Evolutionary conservation across 2,329 filamentous ascomycete genomes (phyloP), one percentile per base, ranked within the genome.

Genomic region (Keithomyces neogunnii): DNA sequence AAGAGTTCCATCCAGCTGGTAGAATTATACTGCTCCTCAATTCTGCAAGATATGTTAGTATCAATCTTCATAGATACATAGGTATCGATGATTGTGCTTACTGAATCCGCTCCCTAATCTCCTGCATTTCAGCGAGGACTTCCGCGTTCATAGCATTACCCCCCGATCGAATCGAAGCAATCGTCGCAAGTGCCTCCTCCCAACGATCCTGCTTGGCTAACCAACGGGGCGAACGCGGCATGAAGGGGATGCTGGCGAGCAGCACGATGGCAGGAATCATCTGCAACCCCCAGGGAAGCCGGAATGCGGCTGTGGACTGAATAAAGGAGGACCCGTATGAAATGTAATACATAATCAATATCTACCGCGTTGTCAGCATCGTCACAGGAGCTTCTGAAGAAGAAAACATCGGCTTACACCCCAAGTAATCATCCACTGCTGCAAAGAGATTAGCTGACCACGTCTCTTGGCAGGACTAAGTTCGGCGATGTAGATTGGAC

Each of bases 291-390:
- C 81, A 85, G n/a, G 82, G 79, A 1, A 81, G 71, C 39, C 81
- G 69, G 71, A 84, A 86, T 2, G 80, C 76, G 5, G 76, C 73
- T 1, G 74, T 63, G 19, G 81, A 79, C 0, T 68, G 55, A 53
- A 86, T 76, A 60, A 74, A 80, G 48, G 75, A 78, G 62, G 77
- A 79, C 36, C 80, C 83, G 57, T 81, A 82, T 9, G 74, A 78
- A 61, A 85, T 79, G 56, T 79, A 85, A 69, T 82, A 85, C 80
- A 85, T 85, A 66, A 84, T 81, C 56, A 84, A 62, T 56, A 85
- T 84, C 42, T 45, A 10, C 30, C 7, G 3, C 29, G 3, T n/a
- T n/a, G 40, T 43, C 40, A 43, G 40, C 11, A 7, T 35, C 33
- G 19, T 19, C 19, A 19, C 11, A 35, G 33, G 6, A 35, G 11